A percentile compares a stretch with the other conserved stretches of the same genome.
Conservation (phyloP, 108 stramenopile species). For the Heterococcus sp. region DNA sequence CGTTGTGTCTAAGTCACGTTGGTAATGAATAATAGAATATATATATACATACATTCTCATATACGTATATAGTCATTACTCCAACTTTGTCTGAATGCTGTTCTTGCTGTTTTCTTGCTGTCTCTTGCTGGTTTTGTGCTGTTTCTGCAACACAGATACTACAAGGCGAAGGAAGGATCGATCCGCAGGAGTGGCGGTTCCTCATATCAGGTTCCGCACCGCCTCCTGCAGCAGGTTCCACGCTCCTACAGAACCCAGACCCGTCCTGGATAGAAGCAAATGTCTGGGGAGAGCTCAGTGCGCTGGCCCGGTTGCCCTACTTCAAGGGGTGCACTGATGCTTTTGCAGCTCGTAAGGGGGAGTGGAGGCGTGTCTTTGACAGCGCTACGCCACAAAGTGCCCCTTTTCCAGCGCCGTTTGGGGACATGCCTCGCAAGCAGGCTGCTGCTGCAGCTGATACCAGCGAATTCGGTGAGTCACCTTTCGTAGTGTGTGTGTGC, state of each 20-base stretch:
- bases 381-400: conserved; percentile 45
- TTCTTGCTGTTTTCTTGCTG: background rate
- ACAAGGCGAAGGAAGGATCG: conserved; percentile 55
- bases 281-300: conserved; percentile 51
- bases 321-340: conserved; percentile 43
- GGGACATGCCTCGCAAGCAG: conserved; percentile 25
- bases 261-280: conserved; percentile 55
- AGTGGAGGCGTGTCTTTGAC: conserved; percentile 56
- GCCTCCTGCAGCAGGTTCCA: background rate
- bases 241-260: conserved; percentile 34
- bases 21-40: too few relatives aligned
- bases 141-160: background rate
- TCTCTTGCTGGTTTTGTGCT: background rate
- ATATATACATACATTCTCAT: too few relatives aligned
- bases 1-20: too few relatives aligned
- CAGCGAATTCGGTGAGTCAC: background rate
- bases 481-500: too few relatives aligned
- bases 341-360: conserved; percentile 3
- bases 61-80: too few relatives aligned
- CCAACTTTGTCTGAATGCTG: background rate
- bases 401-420: conserved; percentile 50
- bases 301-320: conserved; percentile 35
- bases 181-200: conserved; percentile 61
- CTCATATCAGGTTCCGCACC: conserved; percentile 56
- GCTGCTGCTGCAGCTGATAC: background rate